Conservation (phyloP, 164 flowering plant species). For the Chimonanthus praecox region DNA sequence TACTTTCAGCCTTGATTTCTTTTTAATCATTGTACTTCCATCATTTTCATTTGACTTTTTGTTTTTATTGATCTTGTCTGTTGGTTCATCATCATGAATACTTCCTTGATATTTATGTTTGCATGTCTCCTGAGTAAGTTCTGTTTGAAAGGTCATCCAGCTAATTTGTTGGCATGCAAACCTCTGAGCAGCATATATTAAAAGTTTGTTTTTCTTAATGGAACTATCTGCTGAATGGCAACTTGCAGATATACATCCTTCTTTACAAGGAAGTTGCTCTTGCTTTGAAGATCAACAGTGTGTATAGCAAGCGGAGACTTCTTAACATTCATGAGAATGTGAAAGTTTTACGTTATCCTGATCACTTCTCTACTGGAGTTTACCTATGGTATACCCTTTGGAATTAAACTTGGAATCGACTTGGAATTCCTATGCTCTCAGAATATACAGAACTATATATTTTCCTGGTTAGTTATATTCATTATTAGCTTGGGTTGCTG, state of each 20-base stretch:
- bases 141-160: neutral
- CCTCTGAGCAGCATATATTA: neutral
- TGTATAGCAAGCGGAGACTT: conserved; percentile 81
- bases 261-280: conserved; percentile 95
- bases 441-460: conserved; percentile 2
- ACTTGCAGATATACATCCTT: conserved; percentile 84
- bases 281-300: conserved; percentile 96
- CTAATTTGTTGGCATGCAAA: neutral
- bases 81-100: neutral
- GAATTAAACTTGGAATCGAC: neutral
- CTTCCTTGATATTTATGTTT: neutral
- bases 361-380: conserved; percentile 92
- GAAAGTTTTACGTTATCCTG: conserved; percentile 89
- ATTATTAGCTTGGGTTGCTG: conserved; percentile 4
- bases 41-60: neutral
- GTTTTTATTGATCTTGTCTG: neutral
- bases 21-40: neutral
- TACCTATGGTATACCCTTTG: conserved; percentile 67
- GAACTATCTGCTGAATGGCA: conserved; percentile 4
- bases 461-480: conserved; percentile 1
- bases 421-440: conserved; percentile 1
- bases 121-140: neutral
- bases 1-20: conserved; percentile 15
- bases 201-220: neutral
- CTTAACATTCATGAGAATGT: conserved; percentile 95